Base-by-base conservation (phyloP, 768 basidiomycete genomes). In the Albatrellus ellisii region DNA sequence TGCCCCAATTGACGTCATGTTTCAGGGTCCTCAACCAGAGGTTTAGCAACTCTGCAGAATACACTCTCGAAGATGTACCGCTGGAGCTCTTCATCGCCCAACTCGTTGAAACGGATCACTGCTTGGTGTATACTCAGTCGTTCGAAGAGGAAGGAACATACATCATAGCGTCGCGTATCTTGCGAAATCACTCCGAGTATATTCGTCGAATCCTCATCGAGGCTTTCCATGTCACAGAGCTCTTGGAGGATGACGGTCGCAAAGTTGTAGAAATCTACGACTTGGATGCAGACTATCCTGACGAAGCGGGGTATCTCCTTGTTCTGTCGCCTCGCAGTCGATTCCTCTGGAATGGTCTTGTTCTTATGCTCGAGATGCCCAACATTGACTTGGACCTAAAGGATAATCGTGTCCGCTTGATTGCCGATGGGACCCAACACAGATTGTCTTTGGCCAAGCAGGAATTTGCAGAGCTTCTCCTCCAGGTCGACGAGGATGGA, bases 41-140 rank as follows among this genome's bases (percentile, higher is more conserved):
- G 36, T 92, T 92, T 64, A 84, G 85, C 54, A 95, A 92, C 59
- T 86, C 91, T 4, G 85, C 89, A 1, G 91, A 95, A 58, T 97
- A 92, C 54, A 73, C 67, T 45, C 68, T 97, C 25, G 83, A 88
- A 45, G 68, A 75, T 42, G 63, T 80, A 27, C 68, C 79, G 32
- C 64, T 92, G 44, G 82, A 84, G 39, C 67, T 69, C n/a, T 84
- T 94, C 59, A 83, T 98, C 41, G 65, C 76, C 18, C 68, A 72
- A 9, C 69, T 99, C 6, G 77, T 85, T 17, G 75, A 79, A 25
- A 79, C 88, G 6, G 89, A 86, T 48, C 92, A 98, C 58, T 82
- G 91, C 61, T 76, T 99, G 44, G 86, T 99, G 34, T 94, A 95
- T 60, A 95, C 94, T 1, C 75, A 80, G 46, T 60, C 63, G 6